Percentiles rank a stretch among this genome's conserved stretches.
phyloP scores from a whole-genome alignment of 1,139 yeast species.

The Candida sojae region DNA sequence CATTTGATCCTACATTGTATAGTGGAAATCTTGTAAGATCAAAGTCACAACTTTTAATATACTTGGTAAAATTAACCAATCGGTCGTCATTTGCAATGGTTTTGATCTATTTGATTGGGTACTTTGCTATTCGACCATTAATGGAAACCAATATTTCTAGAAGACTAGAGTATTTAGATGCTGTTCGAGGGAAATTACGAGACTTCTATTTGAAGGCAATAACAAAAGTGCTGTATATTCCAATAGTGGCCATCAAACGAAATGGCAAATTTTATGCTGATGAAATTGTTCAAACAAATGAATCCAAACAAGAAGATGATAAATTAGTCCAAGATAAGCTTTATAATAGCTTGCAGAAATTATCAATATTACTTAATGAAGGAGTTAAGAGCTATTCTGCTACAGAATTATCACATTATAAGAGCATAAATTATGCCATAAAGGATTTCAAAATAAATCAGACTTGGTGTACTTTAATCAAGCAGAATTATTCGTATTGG shows the following conservation, averaged over 20 bases:
- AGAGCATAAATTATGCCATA: constrained; percentile 27
- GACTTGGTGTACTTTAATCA: constrained; percentile 35
- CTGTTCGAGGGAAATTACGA: constrained; percentile 33
- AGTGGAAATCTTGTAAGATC: constrained; percentile 17
- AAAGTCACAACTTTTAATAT: constrained; percentile 29
- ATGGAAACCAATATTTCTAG: constrained; percentile 32
- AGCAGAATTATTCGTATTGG: constrained; percentile 12
- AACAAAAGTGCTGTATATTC: constrained; percentile 39
- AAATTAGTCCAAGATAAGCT: constrained; percentile 28
- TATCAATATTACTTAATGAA: constrained; percentile 24
- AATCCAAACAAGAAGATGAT: constrained; percentile 24
- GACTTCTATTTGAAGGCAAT: constrained; percentile 39
- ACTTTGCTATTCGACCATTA: constrained; percentile 37
- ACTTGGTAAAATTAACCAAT: constrained; percentile 33
- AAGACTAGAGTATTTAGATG: constrained; percentile 37
- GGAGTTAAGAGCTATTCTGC: constrained; percentile 31
- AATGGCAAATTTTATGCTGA: constrained; percentile 39
- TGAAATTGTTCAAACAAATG: constrained; percentile 40
- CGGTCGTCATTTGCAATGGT: constrained; percentile 37
- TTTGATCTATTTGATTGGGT: constrained; percentile 33
- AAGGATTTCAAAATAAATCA: constrained; percentile 40
- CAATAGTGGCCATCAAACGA: constrained; percentile 39
- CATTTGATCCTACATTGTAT: constrained; percentile 37
- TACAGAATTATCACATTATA: constrained; percentile 38
- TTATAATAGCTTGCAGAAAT: constrained; percentile 23